phyloP scores from a whole-genome alignment of 73 alveolate species.

The Tetrahymena borealis region DNA sequence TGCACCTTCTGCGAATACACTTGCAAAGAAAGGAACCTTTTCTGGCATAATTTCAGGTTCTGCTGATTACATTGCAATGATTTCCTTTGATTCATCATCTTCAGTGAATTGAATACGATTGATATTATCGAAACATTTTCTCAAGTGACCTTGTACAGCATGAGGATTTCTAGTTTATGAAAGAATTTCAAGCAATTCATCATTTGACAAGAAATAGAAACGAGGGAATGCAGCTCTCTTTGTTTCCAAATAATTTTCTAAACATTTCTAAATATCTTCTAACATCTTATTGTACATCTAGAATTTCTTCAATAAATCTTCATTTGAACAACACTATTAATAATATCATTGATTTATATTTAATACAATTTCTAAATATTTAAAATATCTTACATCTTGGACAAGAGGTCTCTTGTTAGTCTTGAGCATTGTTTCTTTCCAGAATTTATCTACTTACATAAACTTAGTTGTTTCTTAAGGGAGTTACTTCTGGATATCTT shows the following conservation, averaged over 20 bases:
- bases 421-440: constrained; percentile 95
- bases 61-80: constrained; percentile 86
- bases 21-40: constrained; percentile 75
- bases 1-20: constrained; percentile 93
- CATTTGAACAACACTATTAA: constrained; percentile 69
- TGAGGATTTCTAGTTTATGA: constrained; percentile 97
- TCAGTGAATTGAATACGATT: constrained; percentile 89
- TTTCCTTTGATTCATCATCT: constrained; percentile 82
- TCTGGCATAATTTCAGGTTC: constrained; percentile 76
- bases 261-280: constrained; percentile 92
- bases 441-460: constrained; percentile 95
- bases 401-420: constrained; percentile 88
- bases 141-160: constrained; percentile 93
- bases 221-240: constrained; percentile 99
- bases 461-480: constrained; percentile 97
- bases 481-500: constrained; percentile 97
- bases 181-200: constrained; percentile 96
- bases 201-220: constrained; percentile 99
- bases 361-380: neutral
- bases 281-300: constrained; percentile 78
- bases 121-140: constrained; percentile 99
- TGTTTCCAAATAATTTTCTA: constrained; percentile 97
- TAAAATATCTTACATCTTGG: constrained; percentile 48
- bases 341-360: neutral
- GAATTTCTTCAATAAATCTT: constrained; percentile 91